These are phyloP conservation scores for Phytophthora syringae DNA, from an alignment of 352 stramenopile genomes.

Conservation along the genomic window DNA sequence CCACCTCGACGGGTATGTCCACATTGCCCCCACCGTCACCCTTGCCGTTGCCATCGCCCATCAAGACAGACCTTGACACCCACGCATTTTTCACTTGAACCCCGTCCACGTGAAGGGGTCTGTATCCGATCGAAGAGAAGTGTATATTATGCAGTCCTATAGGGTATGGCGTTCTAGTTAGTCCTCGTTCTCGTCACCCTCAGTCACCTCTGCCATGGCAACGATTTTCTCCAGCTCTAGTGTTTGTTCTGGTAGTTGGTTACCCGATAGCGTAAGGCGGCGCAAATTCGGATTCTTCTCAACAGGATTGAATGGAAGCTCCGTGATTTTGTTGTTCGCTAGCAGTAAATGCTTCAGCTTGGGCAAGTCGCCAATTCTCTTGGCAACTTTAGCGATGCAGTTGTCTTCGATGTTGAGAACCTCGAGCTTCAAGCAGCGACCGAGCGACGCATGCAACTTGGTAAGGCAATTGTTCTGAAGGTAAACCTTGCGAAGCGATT, in stretches of 20 bases:
- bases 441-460: constrained; percentile 84
- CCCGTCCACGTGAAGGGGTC: background rate
- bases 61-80: constrained; percentile 88
- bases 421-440: constrained; percentile 77
- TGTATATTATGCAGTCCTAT: constrained; percentile 20
- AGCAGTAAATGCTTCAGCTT: constrained; percentile 84
- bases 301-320: constrained; percentile 82
- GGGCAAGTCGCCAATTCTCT: constrained; percentile 82
- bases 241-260: constrained; percentile 60
- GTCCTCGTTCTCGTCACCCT: constrained; percentile 55
- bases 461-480: constrained; percentile 83
- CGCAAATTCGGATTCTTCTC: constrained; percentile 74
- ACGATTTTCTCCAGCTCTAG: constrained; percentile 75
- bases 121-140: constrained; percentile 31
- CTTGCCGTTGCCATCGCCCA: constrained; percentile 74
- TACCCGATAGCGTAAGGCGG: constrained; percentile 82
- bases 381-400: constrained; percentile 79
- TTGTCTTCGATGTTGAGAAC: constrained; percentile 90
- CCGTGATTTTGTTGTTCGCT: constrained; percentile 83
- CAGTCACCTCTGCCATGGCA: constrained; percentile 55
- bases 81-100: constrained; percentile 86
- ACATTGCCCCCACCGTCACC: constrained; percentile 45
- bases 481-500: constrained; percentile 81
- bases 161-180: constrained; percentile 8
- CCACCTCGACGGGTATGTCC: constrained; percentile 23